Conservation (phyloP, 768 basidiomycete genomes). For the Trametes cinnabarina region DNA sequence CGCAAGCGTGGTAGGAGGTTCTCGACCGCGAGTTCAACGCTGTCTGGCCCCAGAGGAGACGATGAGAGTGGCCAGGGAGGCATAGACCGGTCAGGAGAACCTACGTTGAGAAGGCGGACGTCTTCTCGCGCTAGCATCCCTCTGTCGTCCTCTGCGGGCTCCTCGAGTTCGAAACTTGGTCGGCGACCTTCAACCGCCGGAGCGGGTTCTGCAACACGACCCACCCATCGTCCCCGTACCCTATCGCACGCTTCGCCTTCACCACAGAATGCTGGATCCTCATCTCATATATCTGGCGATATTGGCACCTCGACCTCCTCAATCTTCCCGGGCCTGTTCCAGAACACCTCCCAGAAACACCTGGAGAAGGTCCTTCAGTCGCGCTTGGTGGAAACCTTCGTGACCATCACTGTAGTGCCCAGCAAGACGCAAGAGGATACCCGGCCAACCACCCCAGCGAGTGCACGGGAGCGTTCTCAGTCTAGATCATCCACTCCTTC, state of each 20-base stretch:
- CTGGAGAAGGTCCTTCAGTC: conserved; percentile 71
- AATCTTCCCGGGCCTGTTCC: conserved; percentile 37
- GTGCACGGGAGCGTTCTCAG: neutral
- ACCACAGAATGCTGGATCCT: conserved; percentile 17
- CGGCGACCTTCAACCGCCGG: conserved; percentile 1
- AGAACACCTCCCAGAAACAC: conserved; percentile 63
- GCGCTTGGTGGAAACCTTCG: conserved; percentile 75
- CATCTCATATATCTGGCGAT: conserved; percentile 3
- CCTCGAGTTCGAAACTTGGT: conserved; percentile 26
- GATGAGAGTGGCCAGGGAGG: conserved; percentile 31
- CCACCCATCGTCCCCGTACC: conserved; percentile 40
- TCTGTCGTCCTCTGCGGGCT: conserved; percentile 4
- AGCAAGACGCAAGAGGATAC: neutral
- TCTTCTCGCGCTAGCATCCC: conserved; percentile 42
- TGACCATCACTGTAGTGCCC: conserved; percentile 50
- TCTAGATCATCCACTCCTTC: conserved; percentile 10
- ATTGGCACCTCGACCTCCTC: conserved; percentile 9
- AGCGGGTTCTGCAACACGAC: neutral
- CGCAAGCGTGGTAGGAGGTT: conserved; percentile 59
- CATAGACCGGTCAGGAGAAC: conserved; percentile 23
- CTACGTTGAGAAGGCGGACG: conserved; percentile 42
- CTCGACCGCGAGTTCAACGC: conserved; percentile 53
- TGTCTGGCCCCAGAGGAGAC: conserved; percentile 48
- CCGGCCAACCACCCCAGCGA: neutral
- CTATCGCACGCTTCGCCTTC: conserved; percentile 52